These are phyloP conservation scores for Metarhizium guizhouense DNA, from an alignment of 2,329 filamentous ascomycete genomes.

Conservation along the genomic window DNA sequence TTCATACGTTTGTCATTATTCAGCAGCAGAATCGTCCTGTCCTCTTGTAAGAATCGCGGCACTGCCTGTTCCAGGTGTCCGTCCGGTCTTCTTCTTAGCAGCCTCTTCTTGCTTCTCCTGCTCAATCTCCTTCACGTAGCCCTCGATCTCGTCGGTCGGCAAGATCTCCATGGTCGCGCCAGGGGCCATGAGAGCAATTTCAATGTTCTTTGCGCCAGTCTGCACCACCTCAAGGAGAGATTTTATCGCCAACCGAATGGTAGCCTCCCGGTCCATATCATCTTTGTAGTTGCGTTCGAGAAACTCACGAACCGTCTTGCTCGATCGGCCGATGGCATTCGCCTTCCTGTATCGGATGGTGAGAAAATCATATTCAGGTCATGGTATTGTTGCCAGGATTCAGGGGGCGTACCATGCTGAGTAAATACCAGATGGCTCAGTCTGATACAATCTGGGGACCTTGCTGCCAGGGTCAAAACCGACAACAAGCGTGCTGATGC, in stretches of 20 bases:
- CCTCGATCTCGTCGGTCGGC: conserved; percentile 90
- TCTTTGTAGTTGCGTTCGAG: conserved; percentile 98
- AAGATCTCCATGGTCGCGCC: conserved; percentile 89
- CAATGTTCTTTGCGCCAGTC: conserved; percentile 98
- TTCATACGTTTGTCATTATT: conserved; percentile 16
- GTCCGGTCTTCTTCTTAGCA: conserved; percentile 87
- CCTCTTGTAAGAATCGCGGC: conserved; percentile 67
- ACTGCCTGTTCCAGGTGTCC: conserved; percentile 58
- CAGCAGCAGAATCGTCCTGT: conserved; percentile 30
- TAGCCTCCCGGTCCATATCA: conserved; percentile 91
- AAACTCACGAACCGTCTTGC: conserved; percentile 98
- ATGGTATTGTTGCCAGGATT: too few species aligned
- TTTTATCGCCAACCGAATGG: conserved; percentile 95
- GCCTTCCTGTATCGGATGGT: conserved; percentile 65
- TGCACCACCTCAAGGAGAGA: conserved; percentile 96
- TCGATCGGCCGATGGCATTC: conserved; percentile 95
- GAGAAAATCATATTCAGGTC: conserved; percentile 7
- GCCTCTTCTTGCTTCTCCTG: conserved; percentile 99
- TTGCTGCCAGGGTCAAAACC: conserved; percentile 95
- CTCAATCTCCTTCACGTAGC: conserved; percentile 97
- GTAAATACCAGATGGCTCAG: conserved; percentile 98
- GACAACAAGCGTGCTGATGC: conserved; percentile 94
- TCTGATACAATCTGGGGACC: conserved; percentile 88
- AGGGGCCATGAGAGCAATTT: conserved; percentile 96
- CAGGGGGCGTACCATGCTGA: conserved; percentile 69